Percentiles rank a stretch among this genome's conserved stretches.
phyloP scores from a whole-genome alignment of 371 early-diverging fungal genomes.

The Mortierella sp. region DNA sequence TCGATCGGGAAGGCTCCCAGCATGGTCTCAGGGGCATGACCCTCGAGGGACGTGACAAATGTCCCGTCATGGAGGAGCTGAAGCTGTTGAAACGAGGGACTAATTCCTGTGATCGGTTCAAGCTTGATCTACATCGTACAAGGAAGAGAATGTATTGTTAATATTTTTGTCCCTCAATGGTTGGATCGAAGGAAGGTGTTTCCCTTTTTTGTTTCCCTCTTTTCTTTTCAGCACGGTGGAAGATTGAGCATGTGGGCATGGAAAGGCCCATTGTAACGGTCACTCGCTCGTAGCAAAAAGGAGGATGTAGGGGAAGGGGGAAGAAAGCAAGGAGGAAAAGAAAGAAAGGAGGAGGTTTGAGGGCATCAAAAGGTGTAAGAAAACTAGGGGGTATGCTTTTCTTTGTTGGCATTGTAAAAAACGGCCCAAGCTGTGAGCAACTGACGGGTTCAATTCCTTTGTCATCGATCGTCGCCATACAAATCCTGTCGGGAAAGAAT shows the following conservation, averaged over 20 bases:
- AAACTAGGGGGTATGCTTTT: background rate
- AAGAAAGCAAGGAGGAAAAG: background rate
- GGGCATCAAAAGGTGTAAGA: background rate
- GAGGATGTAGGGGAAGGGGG: background rate
- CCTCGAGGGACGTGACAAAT: constrained; percentile 70
- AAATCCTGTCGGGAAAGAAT: background rate
- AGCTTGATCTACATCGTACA: constrained; percentile 73
- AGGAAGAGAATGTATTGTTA: background rate
- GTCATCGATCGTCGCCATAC: background rate
- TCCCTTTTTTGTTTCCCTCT: background rate
- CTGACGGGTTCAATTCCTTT: background rate
- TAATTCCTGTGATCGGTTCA: constrained; percentile 95
- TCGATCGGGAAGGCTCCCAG: constrained; percentile 91
- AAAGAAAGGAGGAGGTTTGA: background rate
- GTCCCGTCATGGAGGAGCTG: constrained; percentile 71
- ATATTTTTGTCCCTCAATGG: background rate
- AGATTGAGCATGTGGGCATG: background rate
- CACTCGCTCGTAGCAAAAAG: constrained; percentile 9
- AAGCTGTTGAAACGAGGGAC: constrained; percentile 76
- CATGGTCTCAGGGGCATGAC: constrained; percentile 76
- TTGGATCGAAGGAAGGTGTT: background rate
- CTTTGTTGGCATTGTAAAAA: background rate
- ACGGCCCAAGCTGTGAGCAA: background rate
- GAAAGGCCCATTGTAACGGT: background rate
- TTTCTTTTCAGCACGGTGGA: background rate